Evolutionary conservation across 1,284 basidiomycete genomes (phyloP).

Genomic region (Clitocybe nebularis): DNA sequence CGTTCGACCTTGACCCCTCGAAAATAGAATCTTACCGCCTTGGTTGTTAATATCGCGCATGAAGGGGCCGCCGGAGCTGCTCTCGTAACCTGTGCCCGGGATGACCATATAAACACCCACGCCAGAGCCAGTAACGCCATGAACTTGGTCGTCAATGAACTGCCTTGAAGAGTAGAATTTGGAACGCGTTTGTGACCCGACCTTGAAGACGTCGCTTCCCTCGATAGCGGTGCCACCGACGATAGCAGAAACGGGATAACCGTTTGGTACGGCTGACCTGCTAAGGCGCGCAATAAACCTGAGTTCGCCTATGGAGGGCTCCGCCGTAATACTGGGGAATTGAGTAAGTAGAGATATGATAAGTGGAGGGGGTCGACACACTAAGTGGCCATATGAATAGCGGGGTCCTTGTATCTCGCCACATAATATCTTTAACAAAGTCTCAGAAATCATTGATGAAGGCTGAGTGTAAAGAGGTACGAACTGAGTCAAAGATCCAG

Average conservation of each 20-base stretch:
- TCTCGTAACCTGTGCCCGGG: constrained; percentile 37
- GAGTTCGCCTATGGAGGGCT: constrained; percentile 35
- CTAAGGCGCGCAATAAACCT: constrained; percentile 37
- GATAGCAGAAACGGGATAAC: constrained; percentile 24
- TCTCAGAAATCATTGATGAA: background rate
- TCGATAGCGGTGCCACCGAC: constrained; percentile 34
- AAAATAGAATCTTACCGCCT: constrained; percentile 20
- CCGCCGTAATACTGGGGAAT: constrained; percentile 24
- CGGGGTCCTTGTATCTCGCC: constrained; percentile 27
- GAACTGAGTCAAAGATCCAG: constrained; percentile 28
- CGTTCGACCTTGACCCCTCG: too few relatives aligned
- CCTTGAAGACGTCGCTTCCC: constrained; percentile 33
- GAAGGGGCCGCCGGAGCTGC: constrained; percentile 39
- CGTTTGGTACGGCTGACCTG: constrained; percentile 25
- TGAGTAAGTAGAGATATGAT: background rate
- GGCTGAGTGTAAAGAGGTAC: constrained; percentile 3
- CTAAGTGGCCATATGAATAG: constrained; percentile 35
- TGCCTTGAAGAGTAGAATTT: constrained; percentile 35
- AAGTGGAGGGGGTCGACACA: constrained; percentile 13
- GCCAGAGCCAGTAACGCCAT: constrained; percentile 34
- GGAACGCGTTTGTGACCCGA: constrained; percentile 33
- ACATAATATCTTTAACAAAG: constrained; percentile 27
- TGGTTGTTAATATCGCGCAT: constrained; percentile 34
- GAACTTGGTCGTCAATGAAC: constrained; percentile 38
- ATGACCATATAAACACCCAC: constrained; percentile 37